Evolutionary conservation across 148 eudicot species (phyloP).

Genomic region (Rheum nobile): DNA sequence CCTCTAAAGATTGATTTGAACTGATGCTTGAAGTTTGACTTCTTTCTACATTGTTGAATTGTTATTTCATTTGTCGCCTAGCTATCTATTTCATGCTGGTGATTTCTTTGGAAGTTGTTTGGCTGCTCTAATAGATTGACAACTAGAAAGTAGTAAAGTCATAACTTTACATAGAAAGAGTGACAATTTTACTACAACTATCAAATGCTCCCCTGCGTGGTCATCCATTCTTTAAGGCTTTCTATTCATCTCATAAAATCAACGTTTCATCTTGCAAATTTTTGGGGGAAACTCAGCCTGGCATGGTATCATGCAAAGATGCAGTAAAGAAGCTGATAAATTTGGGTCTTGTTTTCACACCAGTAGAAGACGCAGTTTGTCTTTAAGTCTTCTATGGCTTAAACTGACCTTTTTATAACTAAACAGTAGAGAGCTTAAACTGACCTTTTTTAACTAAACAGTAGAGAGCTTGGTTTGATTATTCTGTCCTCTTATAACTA

Average conservation of each 20-base stretch:
- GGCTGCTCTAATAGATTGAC: too few relatives aligned
- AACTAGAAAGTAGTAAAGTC: too few relatives aligned
- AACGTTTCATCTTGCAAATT: slow-evolving; percentile 28
- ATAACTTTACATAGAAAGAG: too few relatives aligned
- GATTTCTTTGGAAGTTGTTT: background rate
- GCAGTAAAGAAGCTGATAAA: slow-evolving; percentile 69
- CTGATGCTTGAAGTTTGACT: background rate
- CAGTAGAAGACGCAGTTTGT: slow-evolving; percentile 62
- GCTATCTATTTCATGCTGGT: background rate
- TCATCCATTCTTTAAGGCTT: background rate
- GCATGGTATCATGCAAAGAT: slow-evolving; percentile 49
- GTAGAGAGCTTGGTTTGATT: too few relatives aligned
- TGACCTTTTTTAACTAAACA: too few relatives aligned
- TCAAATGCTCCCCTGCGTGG: background rate
- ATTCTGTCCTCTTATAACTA: too few relatives aligned
- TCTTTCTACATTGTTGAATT: background rate
- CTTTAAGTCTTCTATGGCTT: too few relatives aligned
- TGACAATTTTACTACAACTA: background rate
- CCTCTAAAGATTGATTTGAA: background rate
- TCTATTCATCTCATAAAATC: background rate
- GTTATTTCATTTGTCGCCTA: background rate
- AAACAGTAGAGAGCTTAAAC: too few relatives aligned
- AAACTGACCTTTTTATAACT: too few relatives aligned
- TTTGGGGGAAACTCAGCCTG: slow-evolving; percentile 69
- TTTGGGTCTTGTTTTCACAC: slow-evolving; percentile 63